A percentile compares a stretch with the other conserved stretches of the same genome.
phyloP scores from a whole-genome alignment of 2,329 filamentous ascomycete species.

The Trichoderma harzianum region DNA sequence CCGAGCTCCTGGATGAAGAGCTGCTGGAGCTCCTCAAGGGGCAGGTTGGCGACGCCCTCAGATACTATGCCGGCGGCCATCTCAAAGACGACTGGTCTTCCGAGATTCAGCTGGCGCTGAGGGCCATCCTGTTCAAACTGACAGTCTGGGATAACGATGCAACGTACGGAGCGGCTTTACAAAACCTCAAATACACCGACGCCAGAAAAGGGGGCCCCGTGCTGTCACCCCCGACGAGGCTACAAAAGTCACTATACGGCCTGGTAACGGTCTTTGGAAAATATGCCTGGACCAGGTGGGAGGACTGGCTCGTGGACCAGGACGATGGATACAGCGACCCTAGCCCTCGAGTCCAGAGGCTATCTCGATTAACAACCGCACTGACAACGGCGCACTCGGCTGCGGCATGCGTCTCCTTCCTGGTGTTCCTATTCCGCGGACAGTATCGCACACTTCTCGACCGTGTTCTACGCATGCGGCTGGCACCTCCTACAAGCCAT shows the following conservation, averaged over 20 bases:
- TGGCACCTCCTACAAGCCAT: constrained; percentile 80
- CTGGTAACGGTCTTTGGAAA: constrained; percentile 80
- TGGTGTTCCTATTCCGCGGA: constrained; percentile 87
- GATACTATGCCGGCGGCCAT: constrained; percentile 73
- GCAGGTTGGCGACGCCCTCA: constrained; percentile 83
- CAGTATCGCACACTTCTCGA: constrained; percentile 89
- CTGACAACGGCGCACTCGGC: constrained; percentile 73
- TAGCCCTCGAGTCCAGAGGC: constrained; percentile 46
- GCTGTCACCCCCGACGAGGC: constrained; percentile 66
- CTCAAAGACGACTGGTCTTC: constrained; percentile 81
- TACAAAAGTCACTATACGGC: constrained; percentile 83
- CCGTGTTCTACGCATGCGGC: constrained; percentile 74
- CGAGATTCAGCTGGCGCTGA: constrained; percentile 76
- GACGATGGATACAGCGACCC: constrained; percentile 71
- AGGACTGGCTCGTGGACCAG: constrained; percentile 74
- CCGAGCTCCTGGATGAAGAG: constrained; percentile 91
- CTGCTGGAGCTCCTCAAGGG: constrained; percentile 78
- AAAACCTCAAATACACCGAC: constrained; percentile 88
- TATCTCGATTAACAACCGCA: constrained; percentile 68
- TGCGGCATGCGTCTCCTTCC: constrained; percentile 79
- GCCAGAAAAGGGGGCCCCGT: constrained; percentile 64
- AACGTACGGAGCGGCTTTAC: constrained; percentile 87
- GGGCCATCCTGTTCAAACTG: constrained; percentile 85
- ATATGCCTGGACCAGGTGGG: constrained; percentile 91
- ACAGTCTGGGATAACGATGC: constrained; percentile 96